phyloP scores from a whole-genome alignment of 1,284 basidiomycete genomes.

The Fomes fomentarius region DNA sequence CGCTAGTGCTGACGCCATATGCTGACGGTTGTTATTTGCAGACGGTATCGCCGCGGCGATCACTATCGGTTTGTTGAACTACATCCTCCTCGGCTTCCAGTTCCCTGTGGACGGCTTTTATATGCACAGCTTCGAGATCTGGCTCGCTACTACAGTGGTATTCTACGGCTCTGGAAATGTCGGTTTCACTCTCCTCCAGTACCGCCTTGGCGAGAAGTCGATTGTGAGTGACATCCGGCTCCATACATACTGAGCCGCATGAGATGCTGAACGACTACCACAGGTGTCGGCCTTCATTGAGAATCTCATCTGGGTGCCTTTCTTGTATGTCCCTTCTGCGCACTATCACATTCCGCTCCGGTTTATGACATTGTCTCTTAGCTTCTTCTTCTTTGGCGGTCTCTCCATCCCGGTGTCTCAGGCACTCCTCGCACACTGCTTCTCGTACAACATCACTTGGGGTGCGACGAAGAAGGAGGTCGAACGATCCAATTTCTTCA shows the following conservation, averaged over 20 bases:
- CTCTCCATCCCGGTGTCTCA: constrained; percentile 50
- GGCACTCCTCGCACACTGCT: constrained; percentile 53
- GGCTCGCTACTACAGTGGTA: constrained; percentile 54
- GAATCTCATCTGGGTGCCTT: constrained; percentile 53
- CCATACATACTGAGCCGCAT: too few relatives aligned
- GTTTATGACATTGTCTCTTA: constrained; percentile 22
- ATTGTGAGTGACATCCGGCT: constrained; percentile 28
- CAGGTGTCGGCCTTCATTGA: constrained; percentile 38
- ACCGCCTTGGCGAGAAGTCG: constrained; percentile 46
- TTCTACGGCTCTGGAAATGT: constrained; percentile 54
- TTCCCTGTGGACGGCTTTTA: constrained; percentile 52
- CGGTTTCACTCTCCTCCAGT: constrained; percentile 50
- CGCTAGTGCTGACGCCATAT: neutral
- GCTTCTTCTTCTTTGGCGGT: constrained; percentile 61
- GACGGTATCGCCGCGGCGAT: constrained; percentile 44
- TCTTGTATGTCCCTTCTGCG: constrained; percentile 39
- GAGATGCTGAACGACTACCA: neutral
- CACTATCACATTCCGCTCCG: constrained; percentile 6
- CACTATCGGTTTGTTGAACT: constrained; percentile 44
- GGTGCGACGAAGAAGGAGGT: constrained; percentile 51
- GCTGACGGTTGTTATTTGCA: too few relatives aligned
- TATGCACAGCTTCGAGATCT: constrained; percentile 47
- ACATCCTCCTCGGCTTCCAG: constrained; percentile 48
- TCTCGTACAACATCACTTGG: constrained; percentile 63
- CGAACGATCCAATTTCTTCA: constrained; percentile 60